Evolutionary conservation across 2,329 filamentous ascomycete species (phyloP).

Genomic region (Clarireedia sp.): DNA sequence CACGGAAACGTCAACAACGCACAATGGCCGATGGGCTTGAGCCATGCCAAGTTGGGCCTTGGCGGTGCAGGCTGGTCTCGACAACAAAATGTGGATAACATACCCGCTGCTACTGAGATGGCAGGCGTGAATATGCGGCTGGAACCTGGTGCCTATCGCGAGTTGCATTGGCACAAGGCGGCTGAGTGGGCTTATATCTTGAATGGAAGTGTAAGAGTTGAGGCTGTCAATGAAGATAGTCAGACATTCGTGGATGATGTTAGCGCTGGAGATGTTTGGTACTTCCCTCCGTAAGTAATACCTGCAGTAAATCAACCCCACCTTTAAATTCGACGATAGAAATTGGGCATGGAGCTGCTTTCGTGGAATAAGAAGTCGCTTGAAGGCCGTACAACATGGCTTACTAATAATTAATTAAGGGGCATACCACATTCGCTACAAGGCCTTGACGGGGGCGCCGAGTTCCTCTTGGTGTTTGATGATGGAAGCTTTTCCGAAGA

Average conservation of each 20-base stretch:
- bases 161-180: conserved; percentile 76
- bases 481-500: conserved; percentile 52
- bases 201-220: conserved; percentile 62
- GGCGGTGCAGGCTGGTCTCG: conserved; percentile 68
- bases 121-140: conserved; percentile 75
- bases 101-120: conserved; percentile 59
- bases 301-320: background rate
- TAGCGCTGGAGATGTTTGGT: conserved; percentile 71
- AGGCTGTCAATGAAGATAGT: conserved; percentile 66
- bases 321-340: background rate
- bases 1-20: conserved; percentile 63
- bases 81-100: conserved; percentile 60
- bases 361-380: background rate
- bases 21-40: conserved; percentile 51
- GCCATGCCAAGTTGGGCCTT: conserved; percentile 40
- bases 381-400: background rate
- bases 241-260: conserved; percentile 72
- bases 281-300: conserved; percentile 56
- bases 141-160: conserved; percentile 63
- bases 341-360: too few species aligned
- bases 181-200: conserved; percentile 73
- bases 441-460: conserved; percentile 58
- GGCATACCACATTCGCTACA: conserved; percentile 73
- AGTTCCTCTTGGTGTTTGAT: conserved; percentile 57
- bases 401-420: conserved; percentile 29